These are phyloP conservation scores for Nakazawaea peltata DNA, from an alignment of 805 yeast genomes.

Conservation along the genomic window DNA sequence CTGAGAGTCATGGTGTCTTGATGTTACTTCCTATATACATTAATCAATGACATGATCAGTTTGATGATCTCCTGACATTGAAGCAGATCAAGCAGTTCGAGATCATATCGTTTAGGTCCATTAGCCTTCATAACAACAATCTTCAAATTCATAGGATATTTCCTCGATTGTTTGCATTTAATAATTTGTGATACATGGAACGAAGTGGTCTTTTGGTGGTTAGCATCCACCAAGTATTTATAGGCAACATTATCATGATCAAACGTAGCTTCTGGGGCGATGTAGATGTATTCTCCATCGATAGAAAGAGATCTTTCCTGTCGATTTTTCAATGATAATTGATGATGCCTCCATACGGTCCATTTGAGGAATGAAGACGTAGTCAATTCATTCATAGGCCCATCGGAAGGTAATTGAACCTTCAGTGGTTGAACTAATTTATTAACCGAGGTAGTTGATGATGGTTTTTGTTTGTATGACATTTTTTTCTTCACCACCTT, in stretches of 20 bases:
- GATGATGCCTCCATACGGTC: conserved; percentile 77
- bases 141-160: conserved; percentile 74
- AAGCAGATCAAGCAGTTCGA: conserved; percentile 59
- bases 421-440: neutral
- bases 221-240: conserved; percentile 4
- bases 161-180: conserved; percentile 67
- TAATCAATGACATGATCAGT: conserved; percentile 52
- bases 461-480: conserved; percentile 6
- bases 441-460: neutral
- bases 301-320: conserved; percentile 79
- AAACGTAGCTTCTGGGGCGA: conserved; percentile 63
- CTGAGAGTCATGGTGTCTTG: too few species aligned
- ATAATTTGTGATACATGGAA: conserved; percentile 77
- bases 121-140: conserved; percentile 63
- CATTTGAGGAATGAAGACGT: conserved; percentile 59
- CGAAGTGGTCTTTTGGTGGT: conserved; percentile 63
- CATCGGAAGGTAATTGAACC: neutral
- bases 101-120: conserved; percentile 75
- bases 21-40: conserved; percentile 28
- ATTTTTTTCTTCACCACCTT: neutral
- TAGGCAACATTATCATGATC: conserved; percentile 32
- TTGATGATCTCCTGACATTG: conserved; percentile 71
- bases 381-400: conserved; percentile 1
- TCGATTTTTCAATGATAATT: conserved; percentile 70
- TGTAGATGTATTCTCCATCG: conserved; percentile 90